Evolutionary conservation across 2,329 filamentous ascomycete species (phyloP).

Genomic region (Calycina marina): DNA sequence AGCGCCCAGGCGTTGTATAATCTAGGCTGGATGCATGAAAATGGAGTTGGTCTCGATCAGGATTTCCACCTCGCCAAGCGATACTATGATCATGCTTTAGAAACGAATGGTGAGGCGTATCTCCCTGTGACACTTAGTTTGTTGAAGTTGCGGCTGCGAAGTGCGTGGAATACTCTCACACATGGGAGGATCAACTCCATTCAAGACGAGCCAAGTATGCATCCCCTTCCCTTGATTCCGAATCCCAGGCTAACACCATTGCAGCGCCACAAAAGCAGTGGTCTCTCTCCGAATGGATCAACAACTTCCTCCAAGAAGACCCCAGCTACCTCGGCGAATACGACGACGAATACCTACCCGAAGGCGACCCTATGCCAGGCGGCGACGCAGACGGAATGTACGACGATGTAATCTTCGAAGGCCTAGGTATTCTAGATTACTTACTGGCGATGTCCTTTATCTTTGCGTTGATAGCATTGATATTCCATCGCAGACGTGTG

Average conservation of each 20-base stretch:
- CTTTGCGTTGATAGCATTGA: slow-evolving; percentile 56
- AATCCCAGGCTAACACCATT: too few relatives aligned
- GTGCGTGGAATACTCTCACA: slow-evolving; percentile 89
- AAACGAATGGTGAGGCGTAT: slow-evolving; percentile 87
- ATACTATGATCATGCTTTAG: slow-evolving; percentile 85
- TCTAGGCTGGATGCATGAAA: slow-evolving; percentile 98
- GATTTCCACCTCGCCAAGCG: slow-evolving; percentile 96
- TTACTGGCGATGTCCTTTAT: slow-evolving; percentile 60
- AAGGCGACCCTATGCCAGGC: slow-evolving; percentile 40
- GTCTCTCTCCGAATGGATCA: slow-evolving; percentile 74
- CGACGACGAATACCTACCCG: slow-evolving; percentile 25
- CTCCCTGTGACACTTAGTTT: slow-evolving; percentile 81
- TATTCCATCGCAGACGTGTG: slow-evolving; percentile 66
- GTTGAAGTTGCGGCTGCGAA: slow-evolving; percentile 68
- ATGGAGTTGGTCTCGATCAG: slow-evolving; percentile 80
- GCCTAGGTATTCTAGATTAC: slow-evolving; percentile 56
- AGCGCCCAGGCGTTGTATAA: slow-evolving; percentile 96
- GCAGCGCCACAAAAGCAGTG: slow-evolving; percentile 56
- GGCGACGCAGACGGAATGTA: slow-evolving; percentile 39
- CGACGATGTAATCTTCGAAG: slow-evolving; percentile 58
- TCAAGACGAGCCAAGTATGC: slow-evolving; percentile 69
- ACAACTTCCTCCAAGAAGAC: slow-evolving; percentile 63
- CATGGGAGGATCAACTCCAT: slow-evolving; percentile 88
- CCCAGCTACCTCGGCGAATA: slow-evolving; percentile 40
- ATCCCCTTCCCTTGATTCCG: too few relatives aligned